Base-by-base conservation (phyloP, 2,329 filamentous ascomycete species). In the Sporothrix curviconia region DNA sequence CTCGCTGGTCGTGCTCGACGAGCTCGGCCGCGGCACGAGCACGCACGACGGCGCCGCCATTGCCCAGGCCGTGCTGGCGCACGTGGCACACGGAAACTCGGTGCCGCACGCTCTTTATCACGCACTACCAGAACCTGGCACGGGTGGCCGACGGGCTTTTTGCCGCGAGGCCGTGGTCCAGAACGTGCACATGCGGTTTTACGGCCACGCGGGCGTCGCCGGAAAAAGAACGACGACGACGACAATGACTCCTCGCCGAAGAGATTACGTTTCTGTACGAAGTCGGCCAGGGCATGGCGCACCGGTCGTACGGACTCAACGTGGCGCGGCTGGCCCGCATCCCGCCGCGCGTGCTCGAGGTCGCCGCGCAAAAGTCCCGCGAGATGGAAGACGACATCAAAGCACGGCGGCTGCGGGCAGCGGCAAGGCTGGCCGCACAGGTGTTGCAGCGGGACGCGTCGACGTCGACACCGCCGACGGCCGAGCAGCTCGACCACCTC, bases 41-140 rank as follows among this genome's bases (percentile, higher is more conserved):
- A 99, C 94, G 9, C 91, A 97, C 69, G 94, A 99, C 70, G 94
- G 94, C 56, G 91, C 95, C 5, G 94, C 94, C 57, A 97, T 99
- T 65, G 94, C 94, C 1, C 87, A 95, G 65, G 89, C 91, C 24
- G 94, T 99, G 5, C 78, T 99, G 6, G 84, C 92, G 59, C 86
- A 95, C 67, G 82, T 97, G 60, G 86, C 95, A n/a, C 25, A 79
- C 84, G 24, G 81, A 91, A 15, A 80, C 86, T 0, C 78, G 80
- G 55, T 90, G 90, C 61, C 78, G 96, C 47, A 95, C 90, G 6
- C 78, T 99, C 42, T 99, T 99, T 76, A 96, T 99, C 70, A 99
- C 94, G 3, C 94, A 99, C 73, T 99, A 99, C 71, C 94, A 99
- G 73, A 86, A 86, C 63, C 81, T 99, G 1, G 83, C 85, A 9